These are phyloP conservation scores for Xylariaceae sp. DNA, from an alignment of 2,329 filamentous ascomycete genomes.

Conservation along the genomic window DNA sequence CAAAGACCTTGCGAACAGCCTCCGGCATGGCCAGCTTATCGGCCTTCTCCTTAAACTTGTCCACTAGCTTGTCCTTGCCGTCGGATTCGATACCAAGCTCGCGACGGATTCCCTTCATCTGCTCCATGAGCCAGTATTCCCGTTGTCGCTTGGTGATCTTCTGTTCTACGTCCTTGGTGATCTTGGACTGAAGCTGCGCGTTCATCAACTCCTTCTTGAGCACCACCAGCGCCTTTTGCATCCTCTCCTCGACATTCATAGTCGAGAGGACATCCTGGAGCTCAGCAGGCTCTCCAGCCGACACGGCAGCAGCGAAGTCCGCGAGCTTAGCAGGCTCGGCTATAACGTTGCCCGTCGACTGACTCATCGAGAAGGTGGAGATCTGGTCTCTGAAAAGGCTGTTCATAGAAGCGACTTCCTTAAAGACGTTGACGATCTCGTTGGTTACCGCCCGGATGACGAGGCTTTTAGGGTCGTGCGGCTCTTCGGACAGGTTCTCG, in stretches of 20 bases:
- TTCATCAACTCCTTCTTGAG: slow-evolving; percentile 99
- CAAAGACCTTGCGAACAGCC: slow-evolving; percentile 92
- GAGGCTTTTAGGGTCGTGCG: slow-evolving; percentile 81
- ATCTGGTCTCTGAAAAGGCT: slow-evolving; percentile 95
- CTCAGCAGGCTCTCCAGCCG: slow-evolving; percentile 85
- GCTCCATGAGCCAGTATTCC: slow-evolving; percentile 98
- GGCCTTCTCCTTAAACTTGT: slow-evolving; percentile 95
- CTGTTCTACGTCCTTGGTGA: slow-evolving; percentile 92
- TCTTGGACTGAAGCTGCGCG: slow-evolving; percentile 92
- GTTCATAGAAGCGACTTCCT: slow-evolving; percentile 90
- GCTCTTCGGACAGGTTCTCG: slow-evolving; percentile 83
- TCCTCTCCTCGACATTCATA: slow-evolving; percentile 83
- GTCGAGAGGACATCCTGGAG: slow-evolving; percentile 85
- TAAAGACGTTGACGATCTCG: slow-evolving; percentile 98
- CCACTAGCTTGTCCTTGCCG: slow-evolving; percentile 95
- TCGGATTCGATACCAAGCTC: slow-evolving; percentile 96
- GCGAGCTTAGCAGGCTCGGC: slow-evolving; percentile 92
- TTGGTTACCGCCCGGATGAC: slow-evolving; percentile 88
- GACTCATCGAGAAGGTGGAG: slow-evolving; percentile 91
- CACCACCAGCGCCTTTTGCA: slow-evolving; percentile 85
- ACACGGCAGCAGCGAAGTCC: slow-evolving; percentile 94
- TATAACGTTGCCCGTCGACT: slow-evolving; percentile 88
- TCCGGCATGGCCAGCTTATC: slow-evolving; percentile 94
- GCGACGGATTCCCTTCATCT: slow-evolving; percentile 96
- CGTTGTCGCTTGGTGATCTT: slow-evolving; percentile 96